Conservation (phyloP, 495 filamentous ascomycete genomes). For the Penicillium macrosclerotiorum region DNA sequence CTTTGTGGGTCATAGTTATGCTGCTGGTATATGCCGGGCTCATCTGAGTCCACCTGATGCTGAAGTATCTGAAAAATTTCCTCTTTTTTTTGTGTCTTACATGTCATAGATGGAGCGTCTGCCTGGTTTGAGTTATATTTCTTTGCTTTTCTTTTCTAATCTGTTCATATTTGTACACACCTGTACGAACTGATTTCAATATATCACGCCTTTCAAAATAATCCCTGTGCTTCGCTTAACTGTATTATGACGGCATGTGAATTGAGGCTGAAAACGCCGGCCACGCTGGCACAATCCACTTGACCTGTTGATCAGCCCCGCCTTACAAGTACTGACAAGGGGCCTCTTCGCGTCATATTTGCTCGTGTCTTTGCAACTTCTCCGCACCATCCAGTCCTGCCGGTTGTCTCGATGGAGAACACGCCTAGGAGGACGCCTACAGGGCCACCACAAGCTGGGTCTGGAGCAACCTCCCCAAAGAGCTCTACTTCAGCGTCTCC, state of each 20-base stretch:
- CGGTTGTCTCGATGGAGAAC: too few relatives aligned
- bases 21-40: too few relatives aligned
- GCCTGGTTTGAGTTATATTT: conserved; percentile 13
- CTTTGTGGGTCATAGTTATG: too few relatives aligned
- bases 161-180: conserved; percentile 21
- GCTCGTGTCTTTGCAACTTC: not conserved
- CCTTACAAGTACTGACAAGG: not conserved
- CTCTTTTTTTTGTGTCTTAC: conserved; percentile 15
- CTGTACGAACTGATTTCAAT: conserved; percentile 11
- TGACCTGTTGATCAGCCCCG: not conserved
- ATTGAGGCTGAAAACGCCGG: too few relatives aligned
- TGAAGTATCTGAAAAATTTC: conserved; percentile 16
- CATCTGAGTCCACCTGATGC: too few relatives aligned
- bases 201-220: too few relatives aligned
- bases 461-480: not conserved
- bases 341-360: too few relatives aligned
- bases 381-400: conserved; percentile 2
- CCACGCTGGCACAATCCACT: not conserved
- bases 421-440: too few relatives aligned
- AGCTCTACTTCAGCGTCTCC: not conserved
- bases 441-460: too few relatives aligned
- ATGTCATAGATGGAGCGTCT: conserved; percentile 34
- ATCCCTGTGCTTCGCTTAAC: too few relatives aligned
- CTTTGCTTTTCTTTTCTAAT: conserved; percentile 14
- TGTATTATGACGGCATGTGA: too few relatives aligned